These are phyloP conservation scores for Schizothecium vesticola DNA, from an alignment of 495 filamentous ascomycete genomes.

Conservation along the genomic window DNA sequence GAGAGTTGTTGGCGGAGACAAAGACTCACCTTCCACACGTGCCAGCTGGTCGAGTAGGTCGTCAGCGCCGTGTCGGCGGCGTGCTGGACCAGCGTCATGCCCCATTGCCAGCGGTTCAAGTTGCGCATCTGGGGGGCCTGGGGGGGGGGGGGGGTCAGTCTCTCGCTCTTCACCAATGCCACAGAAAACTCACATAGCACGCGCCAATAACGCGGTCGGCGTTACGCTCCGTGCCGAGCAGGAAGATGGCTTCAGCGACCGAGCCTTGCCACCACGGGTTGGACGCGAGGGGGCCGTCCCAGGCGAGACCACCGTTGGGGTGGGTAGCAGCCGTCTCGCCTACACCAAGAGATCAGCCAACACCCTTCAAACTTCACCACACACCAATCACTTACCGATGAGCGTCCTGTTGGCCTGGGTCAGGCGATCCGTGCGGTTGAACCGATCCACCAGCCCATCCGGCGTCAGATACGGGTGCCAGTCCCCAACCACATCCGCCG, in stretches of 20 bases:
- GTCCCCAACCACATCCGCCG: slow-evolving; percentile 39
- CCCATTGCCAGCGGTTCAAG: slow-evolving; percentile 42
- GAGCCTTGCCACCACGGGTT: slow-evolving; percentile 52
- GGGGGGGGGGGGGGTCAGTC: background rate
- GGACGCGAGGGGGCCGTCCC: slow-evolving; percentile 33
- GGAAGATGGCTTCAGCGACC: slow-evolving; percentile 61
- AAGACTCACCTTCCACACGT: slow-evolving; percentile 39
- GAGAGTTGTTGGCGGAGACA: too few relatives aligned
- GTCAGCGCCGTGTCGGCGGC: slow-evolving; percentile 49
- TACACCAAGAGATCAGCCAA: background rate
- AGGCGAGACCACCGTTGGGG: slow-evolving; percentile 44
- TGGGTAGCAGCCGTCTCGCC: slow-evolving; percentile 55
- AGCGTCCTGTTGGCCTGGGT: slow-evolving; percentile 26
- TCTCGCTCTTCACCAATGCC: background rate
- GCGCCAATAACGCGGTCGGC: slow-evolving; percentile 46
- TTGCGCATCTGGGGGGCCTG: slow-evolving; percentile 37
- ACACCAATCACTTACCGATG: slow-evolving; percentile 33
- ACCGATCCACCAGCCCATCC: slow-evolving; percentile 28
- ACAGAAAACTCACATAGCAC: slow-evolving; percentile 19
- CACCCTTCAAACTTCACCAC: background rate
- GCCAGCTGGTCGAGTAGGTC: slow-evolving; percentile 40
- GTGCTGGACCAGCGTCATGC: slow-evolving; percentile 45
- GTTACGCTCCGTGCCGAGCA: slow-evolving; percentile 65
- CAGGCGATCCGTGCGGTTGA: slow-evolving; percentile 45
- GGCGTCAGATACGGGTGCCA: slow-evolving; percentile 37